These are phyloP conservation scores for Onygenales sp. DNA, from an alignment of 2,329 filamentous ascomycete genomes.

Conservation along the genomic window DNA sequence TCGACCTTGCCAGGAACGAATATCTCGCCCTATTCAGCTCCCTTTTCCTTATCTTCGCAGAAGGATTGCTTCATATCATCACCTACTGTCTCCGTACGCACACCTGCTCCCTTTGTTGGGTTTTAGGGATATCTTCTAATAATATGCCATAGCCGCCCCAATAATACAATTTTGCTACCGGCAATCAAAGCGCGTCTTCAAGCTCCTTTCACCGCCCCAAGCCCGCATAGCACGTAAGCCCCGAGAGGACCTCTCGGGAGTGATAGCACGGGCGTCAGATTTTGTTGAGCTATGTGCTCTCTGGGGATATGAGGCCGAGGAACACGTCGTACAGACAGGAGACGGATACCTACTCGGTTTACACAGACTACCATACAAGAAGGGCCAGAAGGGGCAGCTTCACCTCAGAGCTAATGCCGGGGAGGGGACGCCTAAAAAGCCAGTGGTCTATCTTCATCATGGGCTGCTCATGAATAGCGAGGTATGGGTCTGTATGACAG, in stretches of 20 bases:
- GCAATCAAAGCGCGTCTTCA: slow-evolving; percentile 73
- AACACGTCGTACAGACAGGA: slow-evolving; percentile 88
- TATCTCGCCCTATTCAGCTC: slow-evolving; percentile 81
- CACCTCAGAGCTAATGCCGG: slow-evolving; percentile 59
- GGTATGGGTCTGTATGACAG: slow-evolving; percentile 91
- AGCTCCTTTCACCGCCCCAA: slow-evolving; percentile 62
- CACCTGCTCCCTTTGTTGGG: not conserved
- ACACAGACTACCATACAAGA: slow-evolving; percentile 74
- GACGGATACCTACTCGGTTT: slow-evolving; percentile 90
- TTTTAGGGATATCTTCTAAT: not conserved
- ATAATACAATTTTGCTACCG: slow-evolving; percentile 76
- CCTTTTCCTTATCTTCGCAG: slow-evolving; percentile 70
- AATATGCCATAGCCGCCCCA: slow-evolving; percentile 51
- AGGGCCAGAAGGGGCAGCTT: slow-evolving; percentile 63
- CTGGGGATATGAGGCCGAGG: slow-evolving; percentile 87
- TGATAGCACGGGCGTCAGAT: slow-evolving; percentile 76
- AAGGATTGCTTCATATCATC: slow-evolving; percentile 72
- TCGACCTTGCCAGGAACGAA: slow-evolving; percentile 51
- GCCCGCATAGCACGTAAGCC: slow-evolving; percentile 58
- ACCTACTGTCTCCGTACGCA: slow-evolving; percentile 76
- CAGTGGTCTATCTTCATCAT: slow-evolving; percentile 88
- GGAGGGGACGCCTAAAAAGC: slow-evolving; percentile 60
- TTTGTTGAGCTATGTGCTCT: slow-evolving; percentile 90
- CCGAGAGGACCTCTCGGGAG: slow-evolving; percentile 58
- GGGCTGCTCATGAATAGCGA: slow-evolving; percentile 98